Evolutionary conservation across 75 land plant species (phyloP).

Genomic region (Sequoiadendron giganteum): DNA sequence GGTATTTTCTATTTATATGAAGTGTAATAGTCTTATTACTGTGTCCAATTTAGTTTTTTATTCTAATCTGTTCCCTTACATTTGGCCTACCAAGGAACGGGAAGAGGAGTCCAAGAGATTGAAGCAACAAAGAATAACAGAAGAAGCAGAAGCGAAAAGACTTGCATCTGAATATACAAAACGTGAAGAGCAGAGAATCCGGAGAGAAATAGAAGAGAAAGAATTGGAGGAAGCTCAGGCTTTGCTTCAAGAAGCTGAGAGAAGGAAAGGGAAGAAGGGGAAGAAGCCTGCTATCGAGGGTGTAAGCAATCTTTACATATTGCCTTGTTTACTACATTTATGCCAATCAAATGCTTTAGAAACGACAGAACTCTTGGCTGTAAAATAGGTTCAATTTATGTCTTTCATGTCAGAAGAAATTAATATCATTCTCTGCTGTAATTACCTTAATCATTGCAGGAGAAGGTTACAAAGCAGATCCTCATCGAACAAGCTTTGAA

Average conservation of each 20-base stretch:
- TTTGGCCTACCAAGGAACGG: slow-evolving; percentile 48
- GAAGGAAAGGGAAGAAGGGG: slow-evolving; percentile 65
- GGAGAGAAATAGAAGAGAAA: slow-evolving; percentile 75
- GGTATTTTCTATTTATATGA: slow-evolving; percentile 31
- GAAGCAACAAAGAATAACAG: slow-evolving; percentile 84
- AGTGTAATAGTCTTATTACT: background rate
- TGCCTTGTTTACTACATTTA: background rate
- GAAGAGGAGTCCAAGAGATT: slow-evolving; percentile 83
- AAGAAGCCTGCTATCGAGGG: slow-evolving; percentile 77
- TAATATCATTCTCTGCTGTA: background rate
- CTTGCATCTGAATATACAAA: slow-evolving; percentile 68
- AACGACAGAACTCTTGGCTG: background rate
- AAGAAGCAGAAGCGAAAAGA: slow-evolving; percentile 79
- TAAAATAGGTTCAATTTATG: background rate
- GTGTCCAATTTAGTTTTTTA: background rate
- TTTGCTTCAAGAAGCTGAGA: slow-evolving; percentile 71
- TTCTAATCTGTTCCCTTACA: background rate
- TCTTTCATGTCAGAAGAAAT: background rate
- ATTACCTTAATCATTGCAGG: slow-evolving; percentile 17
- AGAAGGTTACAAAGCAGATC: slow-evolving; percentile 73
- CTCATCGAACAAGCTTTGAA: slow-evolving; percentile 71
- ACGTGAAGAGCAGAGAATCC: slow-evolving; percentile 69
- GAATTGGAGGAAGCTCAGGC: slow-evolving; percentile 76
- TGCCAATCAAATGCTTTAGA: background rate
- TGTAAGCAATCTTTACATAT: slow-evolving; percentile 33